These are phyloP conservation scores for Ophiostoma sp. DNA, from an alignment of 2,329 filamentous ascomycete genomes.

Conservation along the genomic window DNA sequence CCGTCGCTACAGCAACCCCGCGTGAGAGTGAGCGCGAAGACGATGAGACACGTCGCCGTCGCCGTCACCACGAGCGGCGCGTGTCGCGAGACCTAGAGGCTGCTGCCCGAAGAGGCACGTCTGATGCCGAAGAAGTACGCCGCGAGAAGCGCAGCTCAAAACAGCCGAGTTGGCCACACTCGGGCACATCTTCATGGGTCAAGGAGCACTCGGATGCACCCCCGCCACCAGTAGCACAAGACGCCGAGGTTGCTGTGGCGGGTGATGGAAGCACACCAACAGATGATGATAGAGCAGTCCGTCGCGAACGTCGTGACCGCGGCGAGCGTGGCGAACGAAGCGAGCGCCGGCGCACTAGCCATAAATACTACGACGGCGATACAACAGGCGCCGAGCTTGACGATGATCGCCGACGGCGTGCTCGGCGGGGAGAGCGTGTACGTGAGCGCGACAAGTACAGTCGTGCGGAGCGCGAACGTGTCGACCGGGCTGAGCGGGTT, in stretches of 20 bases:
- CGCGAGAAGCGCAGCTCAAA: conserved; percentile 27
- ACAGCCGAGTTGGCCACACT: conserved; percentile 54
- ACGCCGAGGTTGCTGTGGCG: conserved; percentile 29
- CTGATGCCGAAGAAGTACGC: conserved; percentile 39
- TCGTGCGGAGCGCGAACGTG: conserved; percentile 19
- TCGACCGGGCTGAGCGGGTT: neutral
- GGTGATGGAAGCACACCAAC: conserved; percentile 33
- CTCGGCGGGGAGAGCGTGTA: conserved; percentile 33
- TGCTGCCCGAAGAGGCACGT: conserved; percentile 38
- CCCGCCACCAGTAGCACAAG: conserved; percentile 47
- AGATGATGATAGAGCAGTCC: conserved; percentile 44
- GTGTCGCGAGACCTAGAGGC: conserved; percentile 41
- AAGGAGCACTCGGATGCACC: conserved; percentile 60
- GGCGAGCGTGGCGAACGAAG: conserved; percentile 47
- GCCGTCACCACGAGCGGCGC: conserved; percentile 47
- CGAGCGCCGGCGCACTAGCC: conserved; percentile 44
- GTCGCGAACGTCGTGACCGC: conserved; percentile 46
- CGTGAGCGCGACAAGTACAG: conserved; percentile 18
- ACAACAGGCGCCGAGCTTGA: conserved; percentile 33
- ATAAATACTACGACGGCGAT: conserved; percentile 38
- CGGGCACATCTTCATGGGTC: conserved; percentile 61
- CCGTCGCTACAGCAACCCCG: conserved; percentile 29
- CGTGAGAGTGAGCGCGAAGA: conserved; percentile 40
- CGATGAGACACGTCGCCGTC: conserved; percentile 49
- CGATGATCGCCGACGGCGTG: conserved; percentile 31